phyloP scores from a whole-genome alignment of 371 early-diverging fungal species.

The Mortierella sp. region DNA sequence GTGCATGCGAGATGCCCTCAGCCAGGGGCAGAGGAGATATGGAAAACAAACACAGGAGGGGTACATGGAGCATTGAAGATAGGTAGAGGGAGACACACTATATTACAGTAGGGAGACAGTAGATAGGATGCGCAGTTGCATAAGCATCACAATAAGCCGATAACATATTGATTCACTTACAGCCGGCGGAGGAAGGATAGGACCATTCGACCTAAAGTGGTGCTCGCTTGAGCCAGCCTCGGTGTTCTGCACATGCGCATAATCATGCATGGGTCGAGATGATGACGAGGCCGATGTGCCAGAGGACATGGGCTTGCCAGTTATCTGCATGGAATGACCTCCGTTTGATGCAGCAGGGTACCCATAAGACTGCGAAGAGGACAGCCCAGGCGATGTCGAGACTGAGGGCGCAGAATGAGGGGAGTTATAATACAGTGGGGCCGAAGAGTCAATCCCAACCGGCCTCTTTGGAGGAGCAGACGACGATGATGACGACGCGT shows the following conservation, averaged over 20 bases:
- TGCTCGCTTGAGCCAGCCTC: constrained; percentile 26
- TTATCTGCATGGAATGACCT: constrained; percentile 9
- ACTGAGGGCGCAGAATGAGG: constrained; percentile 8
- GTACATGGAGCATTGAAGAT: too few species aligned
- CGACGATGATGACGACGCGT: constrained; percentile 1
- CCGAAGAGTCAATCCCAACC: constrained; percentile 2
- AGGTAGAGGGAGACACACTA: too few species aligned
- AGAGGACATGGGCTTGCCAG: constrained; percentile 4
- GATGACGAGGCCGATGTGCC: constrained; percentile 14
- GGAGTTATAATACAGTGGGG: constrained; percentile 19
- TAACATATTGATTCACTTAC: constrained; percentile 24
- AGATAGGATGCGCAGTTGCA: neutral
- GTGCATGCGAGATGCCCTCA: too few species aligned
- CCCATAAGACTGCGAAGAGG: constrained; percentile 2
- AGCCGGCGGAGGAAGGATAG: constrained; percentile 48
- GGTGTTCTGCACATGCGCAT: constrained; percentile 16
- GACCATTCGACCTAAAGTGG: constrained; percentile 31
- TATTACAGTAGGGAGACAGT: neutral
- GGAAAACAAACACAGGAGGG: too few species aligned
- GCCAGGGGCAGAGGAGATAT: too few species aligned
- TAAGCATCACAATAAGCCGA: neutral
- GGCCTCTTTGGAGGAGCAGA: constrained; percentile 12
- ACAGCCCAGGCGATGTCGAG: constrained; percentile 12
- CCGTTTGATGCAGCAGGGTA: neutral
- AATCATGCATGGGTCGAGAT: constrained; percentile 24